Base-by-base conservation (phyloP, 139 green algal genomes). In the Picocystis salinarum region DNA sequence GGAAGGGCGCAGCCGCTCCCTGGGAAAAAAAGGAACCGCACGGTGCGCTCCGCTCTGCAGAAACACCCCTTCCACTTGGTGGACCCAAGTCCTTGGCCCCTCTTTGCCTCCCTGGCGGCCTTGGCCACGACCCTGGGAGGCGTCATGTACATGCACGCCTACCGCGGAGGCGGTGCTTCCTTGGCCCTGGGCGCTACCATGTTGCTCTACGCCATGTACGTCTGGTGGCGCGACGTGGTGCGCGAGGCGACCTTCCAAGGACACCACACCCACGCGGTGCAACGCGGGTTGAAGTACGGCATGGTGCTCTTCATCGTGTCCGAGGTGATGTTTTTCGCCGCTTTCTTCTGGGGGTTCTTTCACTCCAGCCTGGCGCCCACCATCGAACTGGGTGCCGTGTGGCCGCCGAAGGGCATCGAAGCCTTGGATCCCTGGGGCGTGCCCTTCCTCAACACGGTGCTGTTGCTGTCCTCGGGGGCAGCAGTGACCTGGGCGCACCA, bases 321-420 rank as follows among this genome's bases (percentile, higher is more conserved):
- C 27, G 37, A 45, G 13, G 37, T 45, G 24, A 45, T 45, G 37
- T 45, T 45, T 24, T 45, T 45, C 13, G 28, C 71, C 28, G 65
- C 67, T 30, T 76, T 76, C 49, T 76, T 76, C 50, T 71, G 65
- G 67, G 65, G 52, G 40, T 76, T 76, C 42, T 76, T 75, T 45
- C 65, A 76, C 44, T 76, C 67, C 39, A 76, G 60, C 66, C 57
- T 71, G 58, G 46, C 62, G 20, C 66, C 62, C 28, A 67, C 54
- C 23, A 50, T 76, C 34, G 63, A 76, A 58, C 70, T 76, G 50
- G 61, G 61, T 28, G 59, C 55, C 33, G 53, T 77, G 33, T 76
- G 66, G 61, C 64, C 67, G 24, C 65, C 64, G 55, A 71, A 69
- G 58, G 67, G 65, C 41, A 75, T 75, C 56, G 45, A 74, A 53